Evolutionary conservation across 495 filamentous ascomycete species (phyloP), one percentile per base, ranked within the genome.

Genomic region (Penicillium nucicola): DNA sequence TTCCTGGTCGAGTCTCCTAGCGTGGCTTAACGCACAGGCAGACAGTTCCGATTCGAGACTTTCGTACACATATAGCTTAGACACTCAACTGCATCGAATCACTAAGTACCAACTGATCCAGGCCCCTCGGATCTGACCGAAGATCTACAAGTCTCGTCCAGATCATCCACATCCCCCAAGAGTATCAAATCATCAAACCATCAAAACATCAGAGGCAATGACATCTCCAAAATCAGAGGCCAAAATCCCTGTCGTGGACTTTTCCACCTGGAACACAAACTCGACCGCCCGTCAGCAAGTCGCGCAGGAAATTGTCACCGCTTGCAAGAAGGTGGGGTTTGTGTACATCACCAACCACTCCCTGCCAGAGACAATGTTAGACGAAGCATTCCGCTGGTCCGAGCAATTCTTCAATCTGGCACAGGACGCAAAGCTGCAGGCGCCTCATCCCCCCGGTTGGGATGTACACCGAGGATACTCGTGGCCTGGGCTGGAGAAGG

Each of bases 391-490:
- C 49, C 52, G 56, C 14, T 82, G 74, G 78, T 75, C 76, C 5
- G 74, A 60, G 38, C 57, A 62, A 22, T 68, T 82, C 46, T 80
- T 78, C 50, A 64, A 69, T 20, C 62, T 82, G 12, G 62, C 70
- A 3, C 54, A 60, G 23, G 68, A 71, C 6, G 68, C 69, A 14
- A 82, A 81, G 46, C 66, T 74, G 56, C 69, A 77, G 36, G 83
- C 82, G 13, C 83, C 82, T 14, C 84, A 86, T 65, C 84, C 84
- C 4, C 72, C 76, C 35, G 79, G 80, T 44, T 70, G 71, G 60
- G 65, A 62, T 5, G 64, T 74, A 17, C 84, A 87, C 58, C 74
- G 85, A 36, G 84, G 85, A 10, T 88, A 87, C 60, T 86, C 83
- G 2, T 80, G 78, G 68, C 77, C 80, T 0, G 82, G 83, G 5